Evolutionary conservation across 2,329 filamentous ascomycete species (phyloP).

Genomic region (Pseudogymnoascus sp.): DNA sequence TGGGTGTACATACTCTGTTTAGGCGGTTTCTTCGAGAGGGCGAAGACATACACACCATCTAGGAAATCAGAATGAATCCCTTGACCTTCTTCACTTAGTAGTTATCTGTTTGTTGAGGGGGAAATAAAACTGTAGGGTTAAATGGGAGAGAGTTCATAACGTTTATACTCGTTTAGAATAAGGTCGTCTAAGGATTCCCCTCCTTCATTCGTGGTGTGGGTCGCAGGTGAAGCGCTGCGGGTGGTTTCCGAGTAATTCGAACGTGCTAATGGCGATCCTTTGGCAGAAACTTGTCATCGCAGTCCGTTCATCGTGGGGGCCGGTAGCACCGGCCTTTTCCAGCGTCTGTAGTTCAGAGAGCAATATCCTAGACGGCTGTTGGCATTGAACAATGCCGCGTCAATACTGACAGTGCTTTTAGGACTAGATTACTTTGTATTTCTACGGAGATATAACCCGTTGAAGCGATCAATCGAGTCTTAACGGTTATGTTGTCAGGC

Average conservation of each 20-base stretch:
- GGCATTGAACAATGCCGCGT: conserved; percentile 1
- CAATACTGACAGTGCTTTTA: conserved; percentile 1
- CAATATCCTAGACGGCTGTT: conserved; percentile 1
- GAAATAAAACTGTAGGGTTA: too few relatives aligned
- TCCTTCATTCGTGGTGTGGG: conserved; percentile 16
- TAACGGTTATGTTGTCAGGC: too few relatives aligned
- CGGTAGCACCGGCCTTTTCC: neutral
- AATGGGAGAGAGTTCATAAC: too few relatives aligned
- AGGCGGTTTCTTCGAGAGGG: too few relatives aligned
- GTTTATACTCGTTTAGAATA: conserved; percentile 28
- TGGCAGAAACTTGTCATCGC: conserved; percentile 27
- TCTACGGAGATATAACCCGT: too few relatives aligned
- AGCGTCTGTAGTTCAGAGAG: neutral
- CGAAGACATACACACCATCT: too few relatives aligned
- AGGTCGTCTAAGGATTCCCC: conserved; percentile 20
- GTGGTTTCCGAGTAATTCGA: conserved; percentile 25
- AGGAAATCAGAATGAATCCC: too few relatives aligned
- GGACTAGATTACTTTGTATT: too few relatives aligned
- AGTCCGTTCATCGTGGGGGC: conserved; percentile 21
- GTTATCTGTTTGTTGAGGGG: too few relatives aligned
- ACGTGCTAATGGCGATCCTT: conserved; percentile 27
- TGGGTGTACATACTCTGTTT: too few relatives aligned
- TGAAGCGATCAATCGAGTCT: too few relatives aligned
- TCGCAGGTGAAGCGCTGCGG: conserved; percentile 19
- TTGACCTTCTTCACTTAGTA: too few relatives aligned